Evolutionary conservation across 2,329 filamentous ascomycete genomes (phyloP).

Genomic region (Clonostachys sp.): DNA sequence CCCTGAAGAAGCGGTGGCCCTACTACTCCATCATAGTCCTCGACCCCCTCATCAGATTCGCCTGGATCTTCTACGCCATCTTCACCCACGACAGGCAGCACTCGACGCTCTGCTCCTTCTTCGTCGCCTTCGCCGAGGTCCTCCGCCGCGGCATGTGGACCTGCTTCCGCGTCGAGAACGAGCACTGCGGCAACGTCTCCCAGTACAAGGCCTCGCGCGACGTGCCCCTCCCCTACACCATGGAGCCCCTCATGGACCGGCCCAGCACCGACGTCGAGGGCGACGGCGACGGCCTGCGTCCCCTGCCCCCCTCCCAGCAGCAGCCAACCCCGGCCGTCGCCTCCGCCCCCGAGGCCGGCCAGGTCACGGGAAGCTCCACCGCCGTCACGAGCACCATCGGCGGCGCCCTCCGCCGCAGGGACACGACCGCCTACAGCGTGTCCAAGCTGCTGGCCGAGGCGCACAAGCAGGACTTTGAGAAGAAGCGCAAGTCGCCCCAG

Average conservation of each 20-base stretch:
- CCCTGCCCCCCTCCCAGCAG: constrained; percentile 10
- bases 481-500: constrained; percentile 50
- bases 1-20: constrained; percentile 71
- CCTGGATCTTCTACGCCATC: constrained; percentile 91
- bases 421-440: constrained; percentile 27
- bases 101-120: constrained; percentile 75
- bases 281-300: constrained; percentile 7
- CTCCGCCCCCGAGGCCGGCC: neutral
- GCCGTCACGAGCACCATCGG: constrained; percentile 10
- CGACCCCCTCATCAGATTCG: constrained; percentile 83
- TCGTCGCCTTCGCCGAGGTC: constrained; percentile 74
- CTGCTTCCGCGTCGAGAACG: constrained; percentile 92
- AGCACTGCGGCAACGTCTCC: constrained; percentile 89
- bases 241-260: constrained; percentile 41
- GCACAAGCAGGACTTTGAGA: constrained; percentile 89
- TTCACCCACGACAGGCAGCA: constrained; percentile 78
- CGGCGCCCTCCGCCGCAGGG: constrained; percentile 21
- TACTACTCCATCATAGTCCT: constrained; percentile 84
- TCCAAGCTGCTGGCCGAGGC: constrained; percentile 72
- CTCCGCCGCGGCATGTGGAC: constrained; percentile 86
- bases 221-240: constrained; percentile 76
- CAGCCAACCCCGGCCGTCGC: neutral
- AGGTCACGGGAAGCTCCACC: constrained; percentile 9
- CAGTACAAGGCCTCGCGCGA: constrained; percentile 88
- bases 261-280: constrained; percentile 25